A percentile compares a stretch with the other conserved stretches of the same genome.
Conservation (phyloP, 179 eudicot genomes). For the Dionaea muscipula region DNA sequence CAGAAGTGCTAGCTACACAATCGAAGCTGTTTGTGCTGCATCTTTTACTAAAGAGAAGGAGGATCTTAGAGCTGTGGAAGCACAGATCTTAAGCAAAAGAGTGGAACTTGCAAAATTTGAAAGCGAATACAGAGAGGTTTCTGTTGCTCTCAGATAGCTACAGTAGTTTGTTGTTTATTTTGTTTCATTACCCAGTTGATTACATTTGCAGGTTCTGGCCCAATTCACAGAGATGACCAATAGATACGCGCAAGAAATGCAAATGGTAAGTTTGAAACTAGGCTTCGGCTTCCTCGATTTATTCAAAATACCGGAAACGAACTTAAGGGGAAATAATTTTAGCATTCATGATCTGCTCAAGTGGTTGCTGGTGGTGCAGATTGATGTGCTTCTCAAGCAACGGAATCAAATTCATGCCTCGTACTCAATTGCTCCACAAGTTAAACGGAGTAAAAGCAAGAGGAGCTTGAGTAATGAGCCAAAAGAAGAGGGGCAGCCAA, state of each 20-base stretch:
- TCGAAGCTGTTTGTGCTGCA: conserved; percentile 70
- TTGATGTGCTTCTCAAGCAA: conserved; percentile 69
- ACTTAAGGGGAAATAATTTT: too few species aligned
- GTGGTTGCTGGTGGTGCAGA: conserved; percentile 29
- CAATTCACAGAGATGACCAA: conserved; percentile 91
- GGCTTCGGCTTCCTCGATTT: too few species aligned
- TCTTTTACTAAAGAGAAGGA: conserved; percentile 59
- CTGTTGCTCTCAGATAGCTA: not conserved
- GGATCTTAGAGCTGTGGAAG: conserved; percentile 71
- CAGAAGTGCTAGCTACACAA: conserved; percentile 79
- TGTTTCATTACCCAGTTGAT: not conserved
- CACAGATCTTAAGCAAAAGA: conserved; percentile 64
- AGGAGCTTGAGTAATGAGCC: conserved; percentile 40
- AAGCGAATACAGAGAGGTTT: conserved; percentile 87
- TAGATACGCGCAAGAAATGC: conserved; percentile 91
- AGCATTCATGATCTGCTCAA: not conserved
- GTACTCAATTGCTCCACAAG: conserved; percentile 45
- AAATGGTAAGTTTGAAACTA: conserved; percentile 37
- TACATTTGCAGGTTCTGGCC: conserved; percentile 53
- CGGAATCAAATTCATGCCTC: conserved; percentile 71
- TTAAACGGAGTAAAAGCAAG: conserved; percentile 50
- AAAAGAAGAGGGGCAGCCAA: conserved; percentile 41
- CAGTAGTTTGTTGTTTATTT: not conserved
- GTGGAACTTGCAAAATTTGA: conserved; percentile 83
- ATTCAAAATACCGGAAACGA: too few species aligned